Conservation (phyloP, 768 basidiomycete genomes). For the Phanerochaete sordida region DNA sequence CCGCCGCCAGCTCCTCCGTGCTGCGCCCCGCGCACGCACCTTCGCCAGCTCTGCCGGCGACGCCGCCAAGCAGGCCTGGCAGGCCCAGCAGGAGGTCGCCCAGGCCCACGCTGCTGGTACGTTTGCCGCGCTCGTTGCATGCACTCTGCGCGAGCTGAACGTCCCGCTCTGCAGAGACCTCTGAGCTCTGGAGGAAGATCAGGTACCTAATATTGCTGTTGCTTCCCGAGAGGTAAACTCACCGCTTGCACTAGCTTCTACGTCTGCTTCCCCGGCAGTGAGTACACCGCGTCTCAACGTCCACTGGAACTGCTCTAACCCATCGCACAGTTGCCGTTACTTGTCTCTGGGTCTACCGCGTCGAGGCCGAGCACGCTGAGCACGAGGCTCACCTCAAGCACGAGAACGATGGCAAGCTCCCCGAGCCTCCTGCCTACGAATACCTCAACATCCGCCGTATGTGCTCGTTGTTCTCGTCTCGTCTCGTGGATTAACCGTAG, state of each 20-base stretch:
- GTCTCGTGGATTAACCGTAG: background rate
- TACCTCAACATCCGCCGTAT: slow-evolving; percentile 66
- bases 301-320: background rate
- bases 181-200: slow-evolving; percentile 84
- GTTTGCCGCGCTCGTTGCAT: slow-evolving; percentile 4
- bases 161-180: slow-evolving; percentile 49
- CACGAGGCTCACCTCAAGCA: slow-evolving; percentile 69
- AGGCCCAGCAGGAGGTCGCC: slow-evolving; percentile 20
- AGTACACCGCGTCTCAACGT: slow-evolving; percentile 24
- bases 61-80: slow-evolving; percentile 14
- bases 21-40: slow-evolving; percentile 31
- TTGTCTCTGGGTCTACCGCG: slow-evolving; percentile 45
- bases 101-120: slow-evolving; percentile 23
- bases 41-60: slow-evolving; percentile 26
- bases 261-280: slow-evolving; percentile 73
- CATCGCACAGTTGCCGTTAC: slow-evolving; percentile 20
- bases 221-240: background rate
- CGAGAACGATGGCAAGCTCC: slow-evolving; percentile 71
- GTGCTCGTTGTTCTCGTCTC: background rate
- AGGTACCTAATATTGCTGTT: slow-evolving; percentile 44
- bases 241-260: slow-evolving; percentile 56
- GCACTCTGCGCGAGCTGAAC: background rate
- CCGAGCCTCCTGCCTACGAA: slow-evolving; percentile 67
- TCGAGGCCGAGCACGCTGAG: slow-evolving; percentile 61
- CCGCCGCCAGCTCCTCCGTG: slow-evolving; percentile 45